phyloP scores from a whole-genome alignment of 164 flowering plant species.

The Sedum album region DNA sequence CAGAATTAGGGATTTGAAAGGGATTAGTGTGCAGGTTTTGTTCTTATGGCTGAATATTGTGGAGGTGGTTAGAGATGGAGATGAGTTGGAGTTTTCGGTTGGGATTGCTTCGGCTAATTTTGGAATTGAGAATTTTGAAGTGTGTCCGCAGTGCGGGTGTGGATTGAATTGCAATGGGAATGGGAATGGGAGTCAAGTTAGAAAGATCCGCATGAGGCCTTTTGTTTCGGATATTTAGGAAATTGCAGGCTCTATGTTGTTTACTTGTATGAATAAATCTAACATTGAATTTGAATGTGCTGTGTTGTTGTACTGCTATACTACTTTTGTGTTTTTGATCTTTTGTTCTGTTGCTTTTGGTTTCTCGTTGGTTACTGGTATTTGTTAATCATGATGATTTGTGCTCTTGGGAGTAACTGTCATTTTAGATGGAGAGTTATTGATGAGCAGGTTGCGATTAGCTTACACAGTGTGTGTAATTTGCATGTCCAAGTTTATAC shows the following conservation, averaged over 20 bases:
- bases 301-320: background rate
- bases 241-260: background rate
- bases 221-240: constrained; percentile 20
- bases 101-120: constrained; percentile 41
- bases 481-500: too few relatives aligned
- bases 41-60: constrained; percentile 42
- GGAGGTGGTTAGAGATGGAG: constrained; percentile 30
- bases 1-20: constrained; percentile 30
- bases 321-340: too few relatives aligned
- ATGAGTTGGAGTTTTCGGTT: constrained; percentile 31
- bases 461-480: too few relatives aligned
- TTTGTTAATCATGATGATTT: too few relatives aligned
- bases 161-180: constrained; percentile 26
- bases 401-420: too few relatives aligned
- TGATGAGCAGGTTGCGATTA: too few relatives aligned
- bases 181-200: constrained; percentile 6
- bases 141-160: constrained; percentile 41
- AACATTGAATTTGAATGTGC: background rate
- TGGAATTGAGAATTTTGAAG: constrained; percentile 30
- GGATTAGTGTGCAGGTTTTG: constrained; percentile 39
- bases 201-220: constrained; percentile 19
- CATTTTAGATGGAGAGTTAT: too few relatives aligned
- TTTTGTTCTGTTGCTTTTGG: too few relatives aligned
- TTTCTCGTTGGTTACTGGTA: too few relatives aligned
- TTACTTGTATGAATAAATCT: too few relatives aligned